These are phyloP conservation scores for Xerocomus brunneocitrinus DNA, from an alignment of 768 basidiomycete species.

Conservation along the genomic window DNA sequence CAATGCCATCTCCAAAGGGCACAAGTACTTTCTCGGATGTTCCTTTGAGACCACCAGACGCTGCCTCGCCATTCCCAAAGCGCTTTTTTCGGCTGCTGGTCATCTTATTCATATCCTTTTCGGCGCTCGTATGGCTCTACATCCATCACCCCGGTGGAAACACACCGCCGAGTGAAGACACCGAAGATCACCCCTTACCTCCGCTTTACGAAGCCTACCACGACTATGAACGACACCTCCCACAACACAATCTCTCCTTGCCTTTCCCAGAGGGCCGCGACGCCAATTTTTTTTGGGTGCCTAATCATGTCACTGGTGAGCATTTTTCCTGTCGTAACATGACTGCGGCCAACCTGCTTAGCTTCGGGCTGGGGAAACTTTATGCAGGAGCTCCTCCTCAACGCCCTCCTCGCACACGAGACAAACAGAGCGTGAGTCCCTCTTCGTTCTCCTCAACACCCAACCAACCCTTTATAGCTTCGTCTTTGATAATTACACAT, in stretches of 20 bases:
- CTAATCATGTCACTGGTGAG: conserved; percentile 45
- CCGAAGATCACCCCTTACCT: conserved; percentile 26
- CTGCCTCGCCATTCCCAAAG: neutral
- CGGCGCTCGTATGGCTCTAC: conserved; percentile 18
- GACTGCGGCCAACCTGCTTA: conserved; percentile 11
- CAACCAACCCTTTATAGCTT: conserved; percentile 29
- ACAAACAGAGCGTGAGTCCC: conserved; percentile 45
- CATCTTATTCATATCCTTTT: conserved; percentile 9
- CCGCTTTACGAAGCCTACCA: conserved; percentile 45
- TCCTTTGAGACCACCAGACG: neutral
- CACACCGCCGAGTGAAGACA: conserved; percentile 4
- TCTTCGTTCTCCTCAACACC: rapidly evolving
- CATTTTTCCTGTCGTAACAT: neutral
- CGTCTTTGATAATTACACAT: conserved; percentile 59
- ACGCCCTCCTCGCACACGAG: conserved; percentile 44
- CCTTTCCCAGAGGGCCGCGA: conserved; percentile 38
- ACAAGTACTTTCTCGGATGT: too few relatives aligned
- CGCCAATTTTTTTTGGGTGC: conserved; percentile 44
- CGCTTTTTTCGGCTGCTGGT: conserved; percentile 14
- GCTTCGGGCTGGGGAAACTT: conserved; percentile 60
- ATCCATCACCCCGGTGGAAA: neutral
- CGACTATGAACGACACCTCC: conserved; percentile 40
- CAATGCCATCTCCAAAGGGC: too few relatives aligned
- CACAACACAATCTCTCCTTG: conserved; percentile 40
- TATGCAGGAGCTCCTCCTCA: conserved; percentile 54